Evolutionary conservation across 164 flowering plant species (phyloP).

Genomic region (Annona squamosa): DNA sequence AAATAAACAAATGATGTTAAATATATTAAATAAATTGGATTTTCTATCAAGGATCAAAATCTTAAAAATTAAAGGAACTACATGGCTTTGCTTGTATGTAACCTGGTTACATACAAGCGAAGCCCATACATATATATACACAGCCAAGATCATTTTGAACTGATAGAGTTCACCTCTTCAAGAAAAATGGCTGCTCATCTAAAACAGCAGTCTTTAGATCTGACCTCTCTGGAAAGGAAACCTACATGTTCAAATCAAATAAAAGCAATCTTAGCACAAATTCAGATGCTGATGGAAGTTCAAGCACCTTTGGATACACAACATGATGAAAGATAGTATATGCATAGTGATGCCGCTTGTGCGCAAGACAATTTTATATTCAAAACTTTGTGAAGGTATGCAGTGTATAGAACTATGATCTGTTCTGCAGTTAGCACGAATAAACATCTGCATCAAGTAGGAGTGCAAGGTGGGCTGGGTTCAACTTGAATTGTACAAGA

Average conservation of each 20-base stretch:
- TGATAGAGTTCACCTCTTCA: conserved; percentile 29
- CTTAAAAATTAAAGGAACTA: too few relatives aligned
- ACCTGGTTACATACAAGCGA: too few relatives aligned
- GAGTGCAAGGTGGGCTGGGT: too few relatives aligned
- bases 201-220: conserved; percentile 50
- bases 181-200: conserved; percentile 45
- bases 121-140: too few relatives aligned
- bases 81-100: too few relatives aligned
- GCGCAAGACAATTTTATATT: neutral
- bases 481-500: too few relatives aligned
- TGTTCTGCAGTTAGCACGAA: neutral
- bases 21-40: too few relatives aligned
- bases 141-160: neutral
- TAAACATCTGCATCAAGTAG: neutral
- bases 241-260: conserved; percentile 26
- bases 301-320: too few relatives aligned
- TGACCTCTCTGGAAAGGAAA: conserved; percentile 52
- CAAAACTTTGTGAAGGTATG: neutral
- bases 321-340: neutral
- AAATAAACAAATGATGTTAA: too few relatives aligned
- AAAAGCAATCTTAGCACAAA: neutral
- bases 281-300: neutral
- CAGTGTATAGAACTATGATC: neutral
- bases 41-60: too few relatives aligned
- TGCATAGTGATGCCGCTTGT: neutral